Conservation (phyloP, 257 asterid genomes). For the Salvia splendens region DNA sequence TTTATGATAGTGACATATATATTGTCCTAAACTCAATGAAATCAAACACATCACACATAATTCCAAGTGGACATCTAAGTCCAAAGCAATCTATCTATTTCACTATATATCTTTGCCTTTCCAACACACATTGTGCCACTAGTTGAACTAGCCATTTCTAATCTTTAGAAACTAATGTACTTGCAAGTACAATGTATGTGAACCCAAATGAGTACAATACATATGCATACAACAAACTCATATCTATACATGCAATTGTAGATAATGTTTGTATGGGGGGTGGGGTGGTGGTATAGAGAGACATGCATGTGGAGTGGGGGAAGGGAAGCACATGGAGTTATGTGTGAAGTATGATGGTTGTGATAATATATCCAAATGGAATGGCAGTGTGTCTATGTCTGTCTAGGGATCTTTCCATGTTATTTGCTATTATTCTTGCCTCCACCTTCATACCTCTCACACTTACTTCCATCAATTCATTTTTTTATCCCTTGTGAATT, state of each 20-base stretch:
- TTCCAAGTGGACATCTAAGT: background rate
- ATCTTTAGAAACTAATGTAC: constrained; percentile 45
- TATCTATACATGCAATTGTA: background rate
- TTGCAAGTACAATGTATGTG: constrained; percentile 76
- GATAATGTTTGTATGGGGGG: background rate
- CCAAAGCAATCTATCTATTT: no score
- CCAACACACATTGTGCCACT: constrained; percentile 28
- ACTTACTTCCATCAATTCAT: background rate
- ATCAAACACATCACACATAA: background rate
- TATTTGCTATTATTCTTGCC: constrained; percentile 62
- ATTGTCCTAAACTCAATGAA: background rate
- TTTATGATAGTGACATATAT: no score
- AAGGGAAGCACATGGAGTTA: constrained; percentile 70
- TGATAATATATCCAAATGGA: constrained; percentile 48
- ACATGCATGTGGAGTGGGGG: constrained; percentile 67
- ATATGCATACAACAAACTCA: constrained; percentile 14
- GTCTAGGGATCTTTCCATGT: constrained; percentile 94
- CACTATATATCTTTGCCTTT: no score
- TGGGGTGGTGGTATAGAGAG: constrained; percentile 12
- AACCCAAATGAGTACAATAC: background rate
- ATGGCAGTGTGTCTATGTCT: constrained; percentile 67
- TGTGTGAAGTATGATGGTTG: constrained; percentile 41
- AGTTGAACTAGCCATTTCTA: background rate
- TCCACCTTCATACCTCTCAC: constrained; percentile 13
- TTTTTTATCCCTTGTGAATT: no score